A percentile compares a stretch with the other conserved stretches of the same genome.
phyloP scores from a whole-genome alignment of 2,329 filamentous ascomycete species.

The Cytospora piceicola region DNA sequence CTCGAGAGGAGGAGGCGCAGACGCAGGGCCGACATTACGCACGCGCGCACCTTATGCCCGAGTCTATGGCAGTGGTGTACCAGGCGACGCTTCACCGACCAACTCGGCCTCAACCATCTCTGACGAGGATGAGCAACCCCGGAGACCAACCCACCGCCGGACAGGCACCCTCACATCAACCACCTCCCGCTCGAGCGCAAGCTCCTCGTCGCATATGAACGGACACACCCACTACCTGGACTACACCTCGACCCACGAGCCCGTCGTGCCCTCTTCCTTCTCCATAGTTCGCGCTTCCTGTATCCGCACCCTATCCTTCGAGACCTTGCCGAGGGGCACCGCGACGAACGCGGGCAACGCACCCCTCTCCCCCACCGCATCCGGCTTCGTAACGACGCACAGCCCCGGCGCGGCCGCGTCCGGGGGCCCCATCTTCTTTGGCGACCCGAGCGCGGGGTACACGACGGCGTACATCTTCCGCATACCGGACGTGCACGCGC shows the following conservation, averaged over 20 bases:
- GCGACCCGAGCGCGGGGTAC: slow-evolving; percentile 66
- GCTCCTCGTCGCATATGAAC: slow-evolving; percentile 50
- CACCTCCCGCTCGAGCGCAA: slow-evolving; percentile 57
- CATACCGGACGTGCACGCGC: slow-evolving; percentile 68
- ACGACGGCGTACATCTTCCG: slow-evolving; percentile 74
- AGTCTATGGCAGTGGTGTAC: slow-evolving; percentile 51
- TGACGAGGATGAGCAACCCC: slow-evolving; percentile 50
- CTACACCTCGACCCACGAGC: slow-evolving; percentile 71
- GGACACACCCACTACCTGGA: slow-evolving; percentile 68
- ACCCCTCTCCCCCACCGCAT: slow-evolving; percentile 41
- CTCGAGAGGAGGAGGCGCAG: slow-evolving; percentile 37
- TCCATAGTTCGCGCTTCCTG: slow-evolving; percentile 70
- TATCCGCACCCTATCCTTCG: slow-evolving; percentile 67
- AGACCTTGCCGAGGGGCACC: slow-evolving; percentile 63
- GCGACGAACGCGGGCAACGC: slow-evolving; percentile 44
- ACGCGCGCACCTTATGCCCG: slow-evolving; percentile 64
- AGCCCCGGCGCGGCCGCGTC: slow-evolving; percentile 58
- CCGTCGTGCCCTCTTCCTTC: slow-evolving; percentile 63
- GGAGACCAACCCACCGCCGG: slow-evolving; percentile 42
- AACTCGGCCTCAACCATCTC: slow-evolving; percentile 56
- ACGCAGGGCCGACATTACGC: slow-evolving; percentile 59
- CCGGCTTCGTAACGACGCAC: slow-evolving; percentile 58
- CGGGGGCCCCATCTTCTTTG: slow-evolving; percentile 71
- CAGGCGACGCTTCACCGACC: slow-evolving; percentile 53
- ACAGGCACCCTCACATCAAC: slow-evolving; percentile 49